A percentile compares a stretch with the other conserved stretches of the same genome.
Evolutionary conservation across 148 eudicot species (phyloP).

Genomic region (Fagopyrum esculentum): DNA sequence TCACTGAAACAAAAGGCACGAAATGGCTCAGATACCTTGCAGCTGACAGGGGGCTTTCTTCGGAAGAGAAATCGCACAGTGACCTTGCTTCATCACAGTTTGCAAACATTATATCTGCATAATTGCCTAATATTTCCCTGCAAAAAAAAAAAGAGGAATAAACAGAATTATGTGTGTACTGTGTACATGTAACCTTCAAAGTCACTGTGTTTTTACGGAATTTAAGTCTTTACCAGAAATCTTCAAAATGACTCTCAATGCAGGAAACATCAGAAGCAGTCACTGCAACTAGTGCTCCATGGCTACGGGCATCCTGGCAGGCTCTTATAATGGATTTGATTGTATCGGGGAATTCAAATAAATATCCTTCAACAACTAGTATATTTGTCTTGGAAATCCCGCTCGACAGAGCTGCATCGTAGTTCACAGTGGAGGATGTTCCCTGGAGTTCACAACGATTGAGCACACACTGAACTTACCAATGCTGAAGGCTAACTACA

Average conservation of each 20-base stretch:
- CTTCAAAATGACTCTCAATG: conserved; percentile 91
- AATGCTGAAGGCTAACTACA: background rate
- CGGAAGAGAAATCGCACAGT: conserved; percentile 64
- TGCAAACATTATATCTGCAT: conserved; percentile 80
- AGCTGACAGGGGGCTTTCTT: conserved; percentile 65
- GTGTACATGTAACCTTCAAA: background rate
- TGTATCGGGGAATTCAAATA: conserved; percentile 91
- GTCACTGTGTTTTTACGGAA: background rate
- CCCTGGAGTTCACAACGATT: conserved; percentile 41
- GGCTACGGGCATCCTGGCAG: conserved; percentile 75
- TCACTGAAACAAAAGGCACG: conserved; percentile 85
- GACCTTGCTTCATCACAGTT: conserved; percentile 91
- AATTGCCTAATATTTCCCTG: conserved; percentile 92
- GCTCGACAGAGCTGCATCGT: conserved; percentile 67
- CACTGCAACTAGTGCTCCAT: conserved; percentile 82
- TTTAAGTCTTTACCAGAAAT: conserved; percentile 55
- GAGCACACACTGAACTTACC: background rate
- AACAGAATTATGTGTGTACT: background rate
- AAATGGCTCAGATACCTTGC: conserved; percentile 91
- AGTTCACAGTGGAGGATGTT: conserved; percentile 70
- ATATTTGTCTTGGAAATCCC: conserved; percentile 67
- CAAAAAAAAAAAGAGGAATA: background rate
- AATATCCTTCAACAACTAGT: conserved; percentile 87
- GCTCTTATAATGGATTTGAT: conserved; percentile 70
- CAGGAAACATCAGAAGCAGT: conserved; percentile 95